phyloP scores from a whole-genome alignment of 2,329 filamentous ascomycete genomes.

The Berkeleyomyces rouxiae region DNA sequence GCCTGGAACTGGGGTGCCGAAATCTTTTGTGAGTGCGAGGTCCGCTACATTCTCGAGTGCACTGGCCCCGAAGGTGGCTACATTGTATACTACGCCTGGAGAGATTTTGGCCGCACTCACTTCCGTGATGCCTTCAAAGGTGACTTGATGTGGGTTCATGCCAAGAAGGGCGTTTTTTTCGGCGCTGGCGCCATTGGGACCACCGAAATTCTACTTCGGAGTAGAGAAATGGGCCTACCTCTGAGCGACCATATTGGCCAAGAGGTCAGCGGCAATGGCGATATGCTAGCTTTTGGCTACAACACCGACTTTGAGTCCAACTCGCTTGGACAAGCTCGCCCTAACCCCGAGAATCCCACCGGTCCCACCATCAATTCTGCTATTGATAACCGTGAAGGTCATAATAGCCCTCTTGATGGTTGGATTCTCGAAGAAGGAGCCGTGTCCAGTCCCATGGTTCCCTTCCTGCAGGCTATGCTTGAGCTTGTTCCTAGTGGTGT shows the following conservation, averaged over 20 bases:
- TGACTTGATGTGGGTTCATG: slow-evolving; percentile 51
- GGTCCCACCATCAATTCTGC: slow-evolving; percentile 47
- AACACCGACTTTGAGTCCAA: slow-evolving; percentile 42
- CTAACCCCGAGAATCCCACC: slow-evolving; percentile 33
- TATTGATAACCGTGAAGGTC: slow-evolving; percentile 39
- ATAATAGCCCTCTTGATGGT: slow-evolving; percentile 39
- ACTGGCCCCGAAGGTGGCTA: slow-evolving; percentile 34
- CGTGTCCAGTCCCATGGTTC: slow-evolving; percentile 38
- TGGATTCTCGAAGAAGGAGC: slow-evolving; percentile 49
- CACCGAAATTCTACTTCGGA: slow-evolving; percentile 47
- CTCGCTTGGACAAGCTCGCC: slow-evolving; percentile 34
- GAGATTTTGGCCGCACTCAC: slow-evolving; percentile 37
- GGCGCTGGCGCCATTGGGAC: slow-evolving; percentile 49
- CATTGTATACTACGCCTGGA: slow-evolving; percentile 48
- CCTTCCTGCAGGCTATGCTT: slow-evolving; percentile 39
- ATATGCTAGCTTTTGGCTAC: slow-evolving; percentile 49
- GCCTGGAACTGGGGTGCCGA: slow-evolving; percentile 59
- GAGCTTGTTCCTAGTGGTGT: slow-evolving; percentile 34
- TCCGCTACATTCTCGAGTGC: slow-evolving; percentile 42
- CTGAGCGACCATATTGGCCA: slow-evolving; percentile 41
- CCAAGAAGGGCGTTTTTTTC: slow-evolving; percentile 47
- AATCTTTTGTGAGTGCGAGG: slow-evolving; percentile 54
- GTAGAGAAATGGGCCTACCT: slow-evolving; percentile 38
- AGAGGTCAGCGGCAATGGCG: slow-evolving; percentile 49
- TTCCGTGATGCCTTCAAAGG: slow-evolving; percentile 38